Evolutionary conservation across 225 moss, liverwort and hornwort species (phyloP), one percentile per base, ranked within the genome.

Genomic region (Polytrichum commune): DNA sequence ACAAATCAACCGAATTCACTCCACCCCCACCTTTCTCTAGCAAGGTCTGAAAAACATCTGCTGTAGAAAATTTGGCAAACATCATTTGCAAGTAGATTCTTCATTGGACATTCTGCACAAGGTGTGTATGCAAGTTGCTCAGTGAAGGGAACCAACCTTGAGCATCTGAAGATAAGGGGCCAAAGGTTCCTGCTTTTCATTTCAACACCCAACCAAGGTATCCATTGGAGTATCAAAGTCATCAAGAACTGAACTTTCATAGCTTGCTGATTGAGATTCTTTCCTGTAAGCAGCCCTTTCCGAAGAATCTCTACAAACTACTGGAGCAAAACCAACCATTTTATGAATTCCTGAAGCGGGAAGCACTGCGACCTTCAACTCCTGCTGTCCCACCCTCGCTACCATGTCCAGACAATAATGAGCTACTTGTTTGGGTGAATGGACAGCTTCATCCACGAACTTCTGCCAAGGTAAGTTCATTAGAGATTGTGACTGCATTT

Each of bases 301-400:
- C 95, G 63, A 88, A 85, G 79, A 91, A 81, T 69, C 88, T 95
- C 30, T 95, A 93, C 87, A 85, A 77, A 69, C 71, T 95, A 58
- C 76, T 95, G 85, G 95, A 95, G 85, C 89, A 85, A 65, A 87
- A 91, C 68, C 90, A 83, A 76, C 91, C 95, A 54, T 93, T 95
- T 77, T 95, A 93, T 83, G 86, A 91, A 32, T 68, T 91, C 68
- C 86, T 95, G 72, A 93, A 88, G 83, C 88, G 90, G 65, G 89
- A 93, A 77, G 88, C 90, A 62, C 76, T 93, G 29, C 86, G 61
- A 83, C 88, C 91, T 55, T 69, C 82, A 69, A 66, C 64, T 63
- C 82, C 73, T 72, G 57, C 65, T 69, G 73, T 82, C 69, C 74
- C 67, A 66, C 82, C 87, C 54, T 71, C 66, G 54, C 64, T 90